A percentile compares a stretch with the other conserved stretches of the same genome.
phyloP scores from a whole-genome alignment of 495 filamentous ascomycete genomes.

The Letharia columbiana region DNA sequence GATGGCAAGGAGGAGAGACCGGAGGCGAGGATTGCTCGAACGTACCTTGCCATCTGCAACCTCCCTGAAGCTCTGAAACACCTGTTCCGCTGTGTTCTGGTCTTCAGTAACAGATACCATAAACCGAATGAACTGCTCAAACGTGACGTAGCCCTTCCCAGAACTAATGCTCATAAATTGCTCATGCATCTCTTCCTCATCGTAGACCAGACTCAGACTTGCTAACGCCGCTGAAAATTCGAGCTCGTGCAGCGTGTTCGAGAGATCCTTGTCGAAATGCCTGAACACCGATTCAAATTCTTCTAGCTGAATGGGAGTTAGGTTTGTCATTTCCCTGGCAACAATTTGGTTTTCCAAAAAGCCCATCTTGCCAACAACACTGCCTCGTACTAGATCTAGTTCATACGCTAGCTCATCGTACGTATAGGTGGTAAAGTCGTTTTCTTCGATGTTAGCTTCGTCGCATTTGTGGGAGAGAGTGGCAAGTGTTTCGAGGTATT shows the following conservation, averaged over 20 bases:
- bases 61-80: constrained; percentile 92
- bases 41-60: constrained; percentile 90
- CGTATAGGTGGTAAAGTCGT: constrained; percentile 96
- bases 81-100: constrained; percentile 95
- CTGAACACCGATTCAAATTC: constrained; percentile 97
- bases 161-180: constrained; percentile 76
- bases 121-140: constrained; percentile 97
- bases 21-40: neutral
- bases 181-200: constrained; percentile 92
- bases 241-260: constrained; percentile 83
- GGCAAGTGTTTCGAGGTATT: constrained; percentile 75
- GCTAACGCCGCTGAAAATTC: constrained; percentile 94
- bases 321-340: constrained; percentile 94
- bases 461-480: constrained; percentile 77
- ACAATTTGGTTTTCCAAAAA: constrained; percentile 98
- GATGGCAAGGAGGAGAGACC: neutral
- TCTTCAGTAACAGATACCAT: constrained; percentile 99
- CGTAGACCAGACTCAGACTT: constrained; percentile 85
- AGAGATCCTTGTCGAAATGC: constrained; percentile 91
- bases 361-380: constrained; percentile 86
- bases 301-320: constrained; percentile 95
- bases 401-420: constrained; percentile 95
- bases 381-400: constrained; percentile 77
- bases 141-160: constrained; percentile 68
- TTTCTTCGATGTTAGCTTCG: constrained; percentile 97